Evolutionary conservation across 2,329 filamentous ascomycete species (phyloP).

Genomic region (Talaromyces albobiverticillius): DNA sequence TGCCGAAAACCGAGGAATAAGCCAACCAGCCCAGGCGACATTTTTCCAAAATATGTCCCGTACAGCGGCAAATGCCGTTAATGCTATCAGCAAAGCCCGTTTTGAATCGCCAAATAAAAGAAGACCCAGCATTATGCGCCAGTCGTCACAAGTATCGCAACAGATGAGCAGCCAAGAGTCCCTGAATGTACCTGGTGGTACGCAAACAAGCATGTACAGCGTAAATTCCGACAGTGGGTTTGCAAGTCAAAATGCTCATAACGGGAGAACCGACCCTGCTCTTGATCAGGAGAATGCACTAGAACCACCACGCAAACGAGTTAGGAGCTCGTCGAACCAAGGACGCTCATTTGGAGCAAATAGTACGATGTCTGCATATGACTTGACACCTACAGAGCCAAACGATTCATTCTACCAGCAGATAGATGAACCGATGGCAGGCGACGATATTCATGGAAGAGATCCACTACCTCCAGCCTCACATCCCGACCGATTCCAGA

Average conservation of each 20-base stretch:
- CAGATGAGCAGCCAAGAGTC: slow-evolving; percentile 60
- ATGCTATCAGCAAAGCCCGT: slow-evolving; percentile 92
- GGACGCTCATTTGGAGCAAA: slow-evolving; percentile 33
- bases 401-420: slow-evolving; percentile 48
- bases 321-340: slow-evolving; percentile 56
- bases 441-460: slow-evolving; percentile 34
- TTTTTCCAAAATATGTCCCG: slow-evolving; percentile 97
- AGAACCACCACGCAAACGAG: slow-evolving; percentile 80
- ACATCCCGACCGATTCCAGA: slow-evolving; percentile 68
- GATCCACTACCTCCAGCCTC: slow-evolving; percentile 50
- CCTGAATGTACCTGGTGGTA: slow-evolving; percentile 70
- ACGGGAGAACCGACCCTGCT: slow-evolving; percentile 41
- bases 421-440: slow-evolving; percentile 28
- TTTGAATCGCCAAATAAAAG: slow-evolving; percentile 80
- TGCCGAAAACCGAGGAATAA: slow-evolving; percentile 66
- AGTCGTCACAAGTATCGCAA: slow-evolving; percentile 56
- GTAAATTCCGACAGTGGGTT: slow-evolving; percentile 74
- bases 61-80: slow-evolving; percentile 88
- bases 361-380: slow-evolving; percentile 37
- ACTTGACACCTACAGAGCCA: slow-evolving; percentile 44
- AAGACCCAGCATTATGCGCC: slow-evolving; percentile 66
- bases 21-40: slow-evolving; percentile 67
- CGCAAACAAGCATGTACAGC: slow-evolving; percentile 69
- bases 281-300: slow-evolving; percentile 54
- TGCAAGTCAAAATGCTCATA: slow-evolving; percentile 54